phyloP scores from a whole-genome alignment of 2,329 filamentous ascomycete species.

The Talaromyces marneffei region DNA sequence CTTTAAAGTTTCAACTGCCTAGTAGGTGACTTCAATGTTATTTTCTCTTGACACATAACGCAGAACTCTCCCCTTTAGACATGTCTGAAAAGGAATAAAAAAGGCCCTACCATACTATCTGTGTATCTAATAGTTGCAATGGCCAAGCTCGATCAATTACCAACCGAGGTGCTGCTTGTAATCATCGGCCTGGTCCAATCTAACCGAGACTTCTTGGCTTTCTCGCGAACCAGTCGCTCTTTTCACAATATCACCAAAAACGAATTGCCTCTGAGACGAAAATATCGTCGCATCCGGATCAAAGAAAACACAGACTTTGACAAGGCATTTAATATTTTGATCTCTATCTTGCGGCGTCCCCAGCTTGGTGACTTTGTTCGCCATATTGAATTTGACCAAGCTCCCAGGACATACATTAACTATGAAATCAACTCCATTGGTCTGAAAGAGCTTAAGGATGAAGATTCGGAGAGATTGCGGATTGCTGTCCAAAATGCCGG shows the following conservation, averaged over 20 bases:
- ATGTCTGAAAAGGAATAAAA: neutral
- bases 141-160: neutral
- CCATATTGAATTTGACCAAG: conserved; percentile 14
- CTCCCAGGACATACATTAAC: neutral
- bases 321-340: conserved; percentile 16
- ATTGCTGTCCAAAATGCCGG: conserved; percentile 15
- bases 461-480: conserved; percentile 16
- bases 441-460: conserved; percentile 12
- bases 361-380: conserved; percentile 18
- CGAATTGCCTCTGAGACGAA: neutral
- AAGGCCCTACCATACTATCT: neutral
- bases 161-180: neutral
- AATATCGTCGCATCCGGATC: conserved; percentile 12
- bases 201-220: conserved; percentile 15
- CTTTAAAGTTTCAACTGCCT: neutral
- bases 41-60: neutral
- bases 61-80: neutral
- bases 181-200: conserved; percentile 15
- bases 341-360: conserved; percentile 19
- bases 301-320: conserved; percentile 6
- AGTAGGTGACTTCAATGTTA: too few species aligned
- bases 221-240: conserved; percentile 14
- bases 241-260: conserved; percentile 16
- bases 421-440: neutral
- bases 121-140: neutral